Evolutionary conservation across 2,329 filamentous ascomycete species (phyloP).

Genomic region (Onygenales sp.): DNA sequence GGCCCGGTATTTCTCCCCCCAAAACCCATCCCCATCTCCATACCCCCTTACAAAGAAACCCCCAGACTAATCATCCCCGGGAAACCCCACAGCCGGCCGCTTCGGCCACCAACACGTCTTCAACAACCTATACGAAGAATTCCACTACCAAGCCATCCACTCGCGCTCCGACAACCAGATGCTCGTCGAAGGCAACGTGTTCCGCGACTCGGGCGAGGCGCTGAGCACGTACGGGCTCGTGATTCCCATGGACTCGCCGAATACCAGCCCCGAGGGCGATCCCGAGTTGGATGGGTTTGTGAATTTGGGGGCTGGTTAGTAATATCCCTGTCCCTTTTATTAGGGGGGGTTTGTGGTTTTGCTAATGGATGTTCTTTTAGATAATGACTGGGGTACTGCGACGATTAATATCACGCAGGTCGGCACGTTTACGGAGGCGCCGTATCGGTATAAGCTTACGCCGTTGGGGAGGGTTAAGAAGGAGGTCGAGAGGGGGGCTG

Average conservation of each 20-base stretch:
- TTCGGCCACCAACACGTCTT: conserved; percentile 44
- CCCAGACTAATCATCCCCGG: not conserved
- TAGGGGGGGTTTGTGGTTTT: not conserved
- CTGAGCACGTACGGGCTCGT: conserved; percentile 47
- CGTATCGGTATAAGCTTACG: conserved; percentile 42
- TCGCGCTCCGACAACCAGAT: conserved; percentile 42
- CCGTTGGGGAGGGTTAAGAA: conserved; percentile 34
- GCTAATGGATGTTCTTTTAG: conserved; percentile 9
- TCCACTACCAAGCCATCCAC: conserved; percentile 41
- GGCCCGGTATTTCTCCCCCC: conserved; percentile 18
- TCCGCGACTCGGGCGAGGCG: conserved; percentile 40
- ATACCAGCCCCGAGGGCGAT: conserved; percentile 45
- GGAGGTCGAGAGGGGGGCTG: conserved; percentile 36
- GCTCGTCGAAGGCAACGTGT: conserved; percentile 42
- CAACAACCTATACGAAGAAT: conserved; percentile 42
- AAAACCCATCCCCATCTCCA: not conserved
- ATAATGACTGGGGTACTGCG: conserved; percentile 42
- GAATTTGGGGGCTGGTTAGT: conserved; percentile 37
- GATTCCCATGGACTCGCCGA: conserved; percentile 46
- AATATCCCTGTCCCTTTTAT: conserved; percentile 27
- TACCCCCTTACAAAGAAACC: not conserved
- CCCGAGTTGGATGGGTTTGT: conserved; percentile 47
- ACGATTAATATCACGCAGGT: conserved; percentile 44
- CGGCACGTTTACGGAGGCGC: conserved; percentile 41
- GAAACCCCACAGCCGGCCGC: conserved; percentile 26